A percentile compares a stretch with the other conserved stretches of the same genome.
phyloP scores from a whole-genome alignment of 129 eudicot species.

The sunflower (Helianthus annuus) region HanXRQr2.0-SUNRISE NC_035449.2:16539089-16539588 shows the following conservation, averaged over 20 bases:
- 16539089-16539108: background rate
- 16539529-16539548: conserved; percentile 87
- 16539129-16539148: conserved; percentile 93
- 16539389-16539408: too few species aligned
- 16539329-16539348: background rate
- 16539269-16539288: background rate
- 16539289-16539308: background rate
- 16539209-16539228: conserved; percentile 49
- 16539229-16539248: background rate
- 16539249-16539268: background rate
- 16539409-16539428: too few species aligned
- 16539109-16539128: conserved; percentile 94
- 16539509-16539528: conserved; percentile 88
- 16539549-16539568: conserved; percentile 78
- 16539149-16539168: conserved; percentile 59
- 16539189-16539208: conserved; percentile 64
- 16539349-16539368: background rate
- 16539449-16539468: background rate
- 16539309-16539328: background rate
- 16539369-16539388: background rate
- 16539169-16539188: conserved; percentile 78
- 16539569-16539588: conserved; percentile 64
- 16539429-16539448: background rate
- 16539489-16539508: conserved; percentile 39
- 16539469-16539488: background rate